phyloP scores from a whole-genome alignment of 2,329 filamentous ascomycete genomes.

The Aspergillus ochraceus region DNA sequence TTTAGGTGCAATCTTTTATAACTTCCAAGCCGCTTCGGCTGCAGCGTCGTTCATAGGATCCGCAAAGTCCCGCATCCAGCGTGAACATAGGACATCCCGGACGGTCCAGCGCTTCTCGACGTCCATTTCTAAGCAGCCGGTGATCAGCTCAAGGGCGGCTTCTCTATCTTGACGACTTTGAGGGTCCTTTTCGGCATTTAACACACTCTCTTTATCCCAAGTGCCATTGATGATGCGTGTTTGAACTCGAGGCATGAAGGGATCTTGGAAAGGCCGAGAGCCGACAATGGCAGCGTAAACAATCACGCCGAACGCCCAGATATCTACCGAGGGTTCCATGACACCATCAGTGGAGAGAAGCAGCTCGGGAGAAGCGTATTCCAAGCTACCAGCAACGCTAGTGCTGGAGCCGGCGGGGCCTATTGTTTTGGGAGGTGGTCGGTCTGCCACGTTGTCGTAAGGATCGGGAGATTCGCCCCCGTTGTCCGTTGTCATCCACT shows the following conservation, averaged over 20 bases:
- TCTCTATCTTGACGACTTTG: slow-evolving; percentile 43
- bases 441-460: slow-evolving; percentile 46
- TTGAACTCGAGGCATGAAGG: slow-evolving; percentile 59
- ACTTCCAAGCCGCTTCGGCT: slow-evolving; percentile 36
- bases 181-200: slow-evolving; percentile 42
- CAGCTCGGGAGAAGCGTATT: slow-evolving; percentile 53
- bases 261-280: slow-evolving; percentile 62
- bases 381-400: slow-evolving; percentile 61
- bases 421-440: slow-evolving; percentile 51
- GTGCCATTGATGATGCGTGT: slow-evolving; percentile 60
- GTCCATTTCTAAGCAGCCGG: slow-evolving; percentile 61
- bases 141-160: slow-evolving; percentile 57
- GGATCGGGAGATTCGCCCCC: slow-evolving; percentile 53
- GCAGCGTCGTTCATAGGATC: slow-evolving; percentile 33
- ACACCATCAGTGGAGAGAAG: slow-evolving; percentile 40
- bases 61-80: slow-evolving; percentile 53
- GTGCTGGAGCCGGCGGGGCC: slow-evolving; percentile 58
- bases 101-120: slow-evolving; percentile 58
- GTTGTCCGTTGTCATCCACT: slow-evolving; percentile 61
- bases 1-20: slow-evolving; percentile 24
- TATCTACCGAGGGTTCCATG: slow-evolving; percentile 57
- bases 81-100: slow-evolving; percentile 53
- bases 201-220: slow-evolving; percentile 56
- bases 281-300: slow-evolving; percentile 62
- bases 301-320: slow-evolving; percentile 68